Conservation (phyloP, 352 stramenopile species). For the Phytophthora sp. region DNA sequence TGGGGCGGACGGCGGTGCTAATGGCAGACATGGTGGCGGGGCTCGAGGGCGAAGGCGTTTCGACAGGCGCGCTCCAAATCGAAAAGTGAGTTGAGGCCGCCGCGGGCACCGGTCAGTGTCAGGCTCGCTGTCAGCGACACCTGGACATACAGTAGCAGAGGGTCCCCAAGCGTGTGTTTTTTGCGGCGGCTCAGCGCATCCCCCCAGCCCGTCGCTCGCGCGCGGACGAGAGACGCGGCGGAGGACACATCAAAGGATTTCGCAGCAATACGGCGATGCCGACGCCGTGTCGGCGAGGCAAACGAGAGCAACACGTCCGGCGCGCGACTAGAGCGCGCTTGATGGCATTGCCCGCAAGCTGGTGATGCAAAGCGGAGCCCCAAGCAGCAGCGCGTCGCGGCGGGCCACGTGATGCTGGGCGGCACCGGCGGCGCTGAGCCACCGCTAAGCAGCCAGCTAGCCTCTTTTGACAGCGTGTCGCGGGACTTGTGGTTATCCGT, state of each 20-base stretch:
- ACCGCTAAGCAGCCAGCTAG: not conserved
- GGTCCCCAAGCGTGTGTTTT: not conserved
- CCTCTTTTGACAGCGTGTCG: conserved; percentile 7
- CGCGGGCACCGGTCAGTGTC: not conserved
- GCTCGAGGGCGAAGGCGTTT: conserved; percentile 6
- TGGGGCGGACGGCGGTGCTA: conserved; percentile 12
- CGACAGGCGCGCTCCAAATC: conserved; percentile 35
- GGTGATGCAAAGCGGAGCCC: not conserved
- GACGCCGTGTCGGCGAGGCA: not conserved
- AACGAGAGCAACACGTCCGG: conserved; percentile 11
- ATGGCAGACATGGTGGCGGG: conserved; percentile 19
- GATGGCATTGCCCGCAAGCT: conserved; percentile 1
- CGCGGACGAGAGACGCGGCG: not conserved
- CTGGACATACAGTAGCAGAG: conserved; percentile 1
- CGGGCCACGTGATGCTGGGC: not conserved
- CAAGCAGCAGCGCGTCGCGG: not conserved
- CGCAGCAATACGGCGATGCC: conserved; percentile 24
- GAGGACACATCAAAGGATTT: conserved; percentile 38
- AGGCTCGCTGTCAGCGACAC: conserved; percentile 1
- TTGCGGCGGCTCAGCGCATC: conserved; percentile 9
- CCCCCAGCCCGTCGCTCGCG: conserved; percentile 2
- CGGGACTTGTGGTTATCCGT: conserved; percentile 1
- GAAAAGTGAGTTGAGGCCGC: conserved; percentile 36
- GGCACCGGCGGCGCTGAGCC: not conserved
- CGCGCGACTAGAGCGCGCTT: conserved; percentile 5